Conservation (phyloP, 176 grass and related monocot species). For the Bolboschoenus planiculmis region DNA sequence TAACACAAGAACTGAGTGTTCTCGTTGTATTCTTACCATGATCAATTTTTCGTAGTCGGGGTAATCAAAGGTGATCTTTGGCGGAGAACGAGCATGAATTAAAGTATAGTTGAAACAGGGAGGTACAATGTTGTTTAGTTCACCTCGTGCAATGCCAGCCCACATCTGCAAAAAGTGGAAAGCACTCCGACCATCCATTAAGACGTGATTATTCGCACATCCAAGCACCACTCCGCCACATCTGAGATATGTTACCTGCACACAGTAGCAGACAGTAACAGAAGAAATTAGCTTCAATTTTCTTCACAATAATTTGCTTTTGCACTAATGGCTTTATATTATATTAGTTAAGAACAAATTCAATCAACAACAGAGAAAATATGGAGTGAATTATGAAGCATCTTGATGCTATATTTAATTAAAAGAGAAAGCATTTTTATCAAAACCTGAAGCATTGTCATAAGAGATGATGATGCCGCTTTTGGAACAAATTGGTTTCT, state of each 20-base stretch:
- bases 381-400: no score
- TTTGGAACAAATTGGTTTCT: constrained; percentile 44
- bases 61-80: neutral
- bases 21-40: neutral
- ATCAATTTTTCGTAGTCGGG: neutral
- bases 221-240: constrained; percentile 1
- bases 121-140: neutral
- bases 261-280: no score
- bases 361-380: no score
- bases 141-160: neutral
- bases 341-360: no score
- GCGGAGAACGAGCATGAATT: constrained; percentile 25
- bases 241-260: constrained; percentile 15
- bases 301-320: no score
- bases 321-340: no score
- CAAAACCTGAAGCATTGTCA: constrained; percentile 8
- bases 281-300: no score
- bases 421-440: no score
- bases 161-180: neutral
- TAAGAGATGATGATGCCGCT: neutral
- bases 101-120: constrained; percentile 29
- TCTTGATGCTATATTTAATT: neutral
- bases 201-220: neutral
- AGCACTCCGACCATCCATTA: neutral
- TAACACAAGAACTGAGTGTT: neutral